A percentile compares a stretch with the other conserved stretches of the same genome.
Conservation (phyloP, 345 rosid species). For the Draba incana region DNA sequence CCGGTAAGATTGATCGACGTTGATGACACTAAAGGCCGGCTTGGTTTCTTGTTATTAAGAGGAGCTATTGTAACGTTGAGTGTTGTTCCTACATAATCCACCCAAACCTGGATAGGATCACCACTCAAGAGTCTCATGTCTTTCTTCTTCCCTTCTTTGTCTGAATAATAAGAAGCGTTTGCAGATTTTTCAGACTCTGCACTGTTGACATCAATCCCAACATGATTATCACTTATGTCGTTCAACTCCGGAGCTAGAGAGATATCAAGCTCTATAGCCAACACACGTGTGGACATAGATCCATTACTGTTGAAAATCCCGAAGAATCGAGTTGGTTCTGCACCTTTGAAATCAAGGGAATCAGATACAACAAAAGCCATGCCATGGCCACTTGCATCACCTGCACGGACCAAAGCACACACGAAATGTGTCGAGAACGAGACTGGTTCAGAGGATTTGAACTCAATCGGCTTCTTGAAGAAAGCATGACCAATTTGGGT, state of each 20-base stretch:
- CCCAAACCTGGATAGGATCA: conserved; percentile 61
- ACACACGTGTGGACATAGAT: conserved; percentile 45
- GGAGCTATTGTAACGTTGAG: conserved; percentile 60
- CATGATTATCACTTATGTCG: conserved; percentile 58
- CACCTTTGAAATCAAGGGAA: conserved; percentile 20
- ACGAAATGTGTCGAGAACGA: conserved; percentile 50
- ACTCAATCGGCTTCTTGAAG: conserved; percentile 38
- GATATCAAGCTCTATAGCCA: conserved; percentile 65
- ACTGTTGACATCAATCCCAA: conserved; percentile 62
- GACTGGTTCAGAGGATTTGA: conserved; percentile 46
- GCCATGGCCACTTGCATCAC: conserved; percentile 50
- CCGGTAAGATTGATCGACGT: conserved; percentile 46
- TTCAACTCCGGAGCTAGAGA: conserved; percentile 47
- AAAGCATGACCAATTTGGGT: conserved; percentile 51
- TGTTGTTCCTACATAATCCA: conserved; percentile 57
- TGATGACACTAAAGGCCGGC: conserved; percentile 55
- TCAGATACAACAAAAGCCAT: conserved; percentile 49
- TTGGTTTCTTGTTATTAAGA: conserved; percentile 40
- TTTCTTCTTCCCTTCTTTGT: conserved; percentile 25
- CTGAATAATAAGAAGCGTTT: conserved; percentile 49
- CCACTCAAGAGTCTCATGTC: conserved; percentile 49
- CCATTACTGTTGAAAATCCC: conserved; percentile 56
- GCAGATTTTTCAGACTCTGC: conserved; percentile 41
- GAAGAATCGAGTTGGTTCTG: conserved; percentile 37
- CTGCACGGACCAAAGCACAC: conserved; percentile 42